Percentiles rank a stretch among this genome's conserved stretches.
Evolutionary conservation across 257 asterid genomes (phyloP).

Genomic region (Echium plantagineum): DNA sequence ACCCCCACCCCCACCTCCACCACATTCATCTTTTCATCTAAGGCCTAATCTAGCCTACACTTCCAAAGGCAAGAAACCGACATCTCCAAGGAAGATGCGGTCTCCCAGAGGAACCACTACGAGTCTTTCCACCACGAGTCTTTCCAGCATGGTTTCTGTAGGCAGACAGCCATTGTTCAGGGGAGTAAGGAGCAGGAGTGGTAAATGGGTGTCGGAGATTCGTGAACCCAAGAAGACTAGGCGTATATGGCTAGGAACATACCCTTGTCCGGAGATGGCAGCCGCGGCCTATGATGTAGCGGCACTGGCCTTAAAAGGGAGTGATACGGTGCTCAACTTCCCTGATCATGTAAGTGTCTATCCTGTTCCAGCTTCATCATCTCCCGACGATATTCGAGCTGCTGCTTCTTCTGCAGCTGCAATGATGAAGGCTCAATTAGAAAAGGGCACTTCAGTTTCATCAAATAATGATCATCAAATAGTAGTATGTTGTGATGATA

Average conservation of each 20-base stretch:
- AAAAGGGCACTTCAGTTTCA: background rate
- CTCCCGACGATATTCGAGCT: slow-evolving; percentile 21
- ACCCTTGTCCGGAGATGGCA: slow-evolving; percentile 15
- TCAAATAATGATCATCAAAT: slow-evolving; percentile 1
- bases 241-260: slow-evolving; percentile 22
- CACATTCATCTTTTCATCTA: no score
- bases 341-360: slow-evolving; percentile 1
- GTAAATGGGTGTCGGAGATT: slow-evolving; percentile 21
- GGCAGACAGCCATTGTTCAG: slow-evolving; percentile 27
- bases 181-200: slow-evolving; percentile 13
- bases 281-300: slow-evolving; percentile 22
- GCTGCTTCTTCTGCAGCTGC: slow-evolving; percentile 19
- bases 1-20: no score
- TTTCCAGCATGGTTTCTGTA: slow-evolving; percentile 3
- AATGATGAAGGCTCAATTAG: background rate
- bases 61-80: no score
- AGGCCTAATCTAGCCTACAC: no score
- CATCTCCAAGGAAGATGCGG: no score
- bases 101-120: no score
- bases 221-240: slow-evolving; percentile 15
- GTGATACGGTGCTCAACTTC: slow-evolving; percentile 11
- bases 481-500: background rate
- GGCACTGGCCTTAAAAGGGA: slow-evolving; percentile 14
- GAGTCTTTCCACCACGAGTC: no score
- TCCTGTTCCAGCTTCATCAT: slow-evolving; percentile 8